Percentiles rank a stretch among this genome's conserved stretches.
Evolutionary conservation across 495 filamentous ascomycete genomes (phyloP).

Genomic region (Penicillium canescens): DNA sequence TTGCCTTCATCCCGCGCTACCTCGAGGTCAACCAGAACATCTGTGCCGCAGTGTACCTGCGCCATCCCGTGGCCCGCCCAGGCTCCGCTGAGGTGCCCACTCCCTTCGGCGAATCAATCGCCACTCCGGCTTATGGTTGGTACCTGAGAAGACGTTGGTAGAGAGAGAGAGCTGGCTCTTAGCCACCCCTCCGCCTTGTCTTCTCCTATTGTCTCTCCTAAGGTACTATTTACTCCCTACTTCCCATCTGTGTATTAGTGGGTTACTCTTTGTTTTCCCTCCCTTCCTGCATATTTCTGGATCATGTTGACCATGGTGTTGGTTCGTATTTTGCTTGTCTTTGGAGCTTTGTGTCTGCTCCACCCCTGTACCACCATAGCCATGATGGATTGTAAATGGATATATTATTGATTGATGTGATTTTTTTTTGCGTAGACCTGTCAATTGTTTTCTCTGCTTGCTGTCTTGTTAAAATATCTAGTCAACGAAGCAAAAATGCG

Average conservation of each 20-base stretch:
- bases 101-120: constrained; percentile 64
- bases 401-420: constrained; percentile 13
- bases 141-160: constrained; percentile 82
- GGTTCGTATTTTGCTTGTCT: constrained; percentile 26
- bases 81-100: constrained; percentile 89
- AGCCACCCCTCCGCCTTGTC: constrained; percentile 12
- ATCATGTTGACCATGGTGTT: constrained; percentile 36
- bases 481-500: too few species aligned
- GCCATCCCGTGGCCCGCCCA: constrained; percentile 90
- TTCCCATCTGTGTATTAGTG: constrained; percentile 43
- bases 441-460: too few species aligned
- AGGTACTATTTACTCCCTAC: constrained; percentile 11
- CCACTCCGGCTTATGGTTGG: constrained; percentile 87
- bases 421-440: neutral
- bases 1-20: constrained; percentile 93
- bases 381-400: constrained; percentile 31
- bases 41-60: constrained; percentile 91
- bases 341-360: constrained; percentile 12
- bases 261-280: constrained; percentile 29
- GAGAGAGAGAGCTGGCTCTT: constrained; percentile 6
- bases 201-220: constrained; percentile 20
- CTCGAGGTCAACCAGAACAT: constrained; percentile 96
- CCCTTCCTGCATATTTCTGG: constrained; percentile 31
- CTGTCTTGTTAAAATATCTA: too few species aligned
- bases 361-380: constrained; percentile 32